phyloP scores from a whole-genome alignment of 257 asterid species.

The Eustoma russellianum region DNA sequence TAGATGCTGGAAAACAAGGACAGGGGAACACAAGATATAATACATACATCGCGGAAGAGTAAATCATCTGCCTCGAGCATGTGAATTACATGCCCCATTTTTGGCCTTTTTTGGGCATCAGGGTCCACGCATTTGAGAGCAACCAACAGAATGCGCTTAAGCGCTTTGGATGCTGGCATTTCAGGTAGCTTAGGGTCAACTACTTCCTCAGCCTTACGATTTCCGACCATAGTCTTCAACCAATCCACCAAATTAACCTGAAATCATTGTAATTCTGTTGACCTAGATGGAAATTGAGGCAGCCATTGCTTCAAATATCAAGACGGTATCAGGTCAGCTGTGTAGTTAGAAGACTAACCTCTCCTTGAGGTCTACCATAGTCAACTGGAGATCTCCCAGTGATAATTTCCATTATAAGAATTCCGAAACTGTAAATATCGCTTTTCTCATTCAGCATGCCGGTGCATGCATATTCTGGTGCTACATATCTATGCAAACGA shows the following conservation, averaged over 20 bases:
- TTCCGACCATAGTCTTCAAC: constrained; percentile 86
- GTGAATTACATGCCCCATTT: constrained; percentile 86
- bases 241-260: constrained; percentile 90
- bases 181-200: constrained; percentile 78
- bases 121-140: constrained; percentile 97
- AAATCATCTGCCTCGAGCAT: constrained; percentile 90
- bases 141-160: constrained; percentile 77
- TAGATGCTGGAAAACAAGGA: neutral
- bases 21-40: neutral
- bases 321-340: constrained; percentile 4
- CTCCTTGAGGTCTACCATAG: constrained; percentile 63
- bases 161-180: constrained; percentile 68
- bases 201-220: constrained; percentile 83
- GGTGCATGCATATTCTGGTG: constrained; percentile 96
- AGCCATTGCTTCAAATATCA: neutral
- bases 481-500: constrained; percentile 57
- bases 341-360: constrained; percentile 37
- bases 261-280: constrained; percentile 9
- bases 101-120: constrained; percentile 91
- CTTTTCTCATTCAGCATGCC: constrained; percentile 95
- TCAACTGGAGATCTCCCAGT: constrained; percentile 90
- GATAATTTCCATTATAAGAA: constrained; percentile 87
- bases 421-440: constrained; percentile 85
- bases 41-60: constrained; percentile 56
- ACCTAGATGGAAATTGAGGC: neutral